A percentile compares a stretch with the other conserved stretches of the same genome.
These are phyloP conservation scores for Phialophora tarda DNA, from an alignment of 2,329 filamentous ascomycete genomes.

Conservation along the genomic window DNA sequence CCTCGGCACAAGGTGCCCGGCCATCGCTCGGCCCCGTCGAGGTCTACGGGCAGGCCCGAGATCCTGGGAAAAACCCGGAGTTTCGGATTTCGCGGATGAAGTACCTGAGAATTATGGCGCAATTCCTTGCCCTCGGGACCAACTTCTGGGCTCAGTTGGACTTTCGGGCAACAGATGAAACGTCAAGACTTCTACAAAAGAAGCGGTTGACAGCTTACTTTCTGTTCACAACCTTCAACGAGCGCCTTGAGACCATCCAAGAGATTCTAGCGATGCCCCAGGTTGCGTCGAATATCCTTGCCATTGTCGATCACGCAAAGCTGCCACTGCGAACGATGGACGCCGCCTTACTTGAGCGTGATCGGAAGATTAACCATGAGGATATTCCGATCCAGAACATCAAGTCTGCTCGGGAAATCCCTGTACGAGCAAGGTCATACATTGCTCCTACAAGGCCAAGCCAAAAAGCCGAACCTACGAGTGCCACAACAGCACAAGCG, in stretches of 20 bases:
- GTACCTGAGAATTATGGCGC: neutral
- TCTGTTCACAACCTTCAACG: constrained; percentile 27
- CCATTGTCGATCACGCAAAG: constrained; percentile 15
- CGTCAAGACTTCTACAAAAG: neutral
- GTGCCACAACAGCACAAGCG: neutral
- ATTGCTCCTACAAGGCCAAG: neutral
- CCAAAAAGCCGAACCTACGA: neutral
- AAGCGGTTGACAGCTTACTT: constrained; percentile 21
- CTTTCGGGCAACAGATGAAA: neutral
- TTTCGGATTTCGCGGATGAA: neutral
- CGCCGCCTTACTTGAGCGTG: constrained; percentile 10
- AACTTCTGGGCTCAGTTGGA: constrained; percentile 4
- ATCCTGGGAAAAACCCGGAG: neutral
- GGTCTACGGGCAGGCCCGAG: constrained; percentile 10
- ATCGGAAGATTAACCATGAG: constrained; percentile 1
- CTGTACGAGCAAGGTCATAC: neutral
- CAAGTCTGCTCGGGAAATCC: neutral
- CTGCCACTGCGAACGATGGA: constrained; percentile 22
- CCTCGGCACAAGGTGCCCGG: neutral
- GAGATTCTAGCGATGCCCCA: constrained; percentile 4
- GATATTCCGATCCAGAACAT: neutral
- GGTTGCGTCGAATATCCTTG: constrained; percentile 21
- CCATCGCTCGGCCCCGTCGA: constrained; percentile 20
- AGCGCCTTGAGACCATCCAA: constrained; percentile 17
- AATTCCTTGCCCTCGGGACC: neutral